Conservation (phyloP, 192 early-diverging fungal genomes). For the Backusella circina region DNA sequence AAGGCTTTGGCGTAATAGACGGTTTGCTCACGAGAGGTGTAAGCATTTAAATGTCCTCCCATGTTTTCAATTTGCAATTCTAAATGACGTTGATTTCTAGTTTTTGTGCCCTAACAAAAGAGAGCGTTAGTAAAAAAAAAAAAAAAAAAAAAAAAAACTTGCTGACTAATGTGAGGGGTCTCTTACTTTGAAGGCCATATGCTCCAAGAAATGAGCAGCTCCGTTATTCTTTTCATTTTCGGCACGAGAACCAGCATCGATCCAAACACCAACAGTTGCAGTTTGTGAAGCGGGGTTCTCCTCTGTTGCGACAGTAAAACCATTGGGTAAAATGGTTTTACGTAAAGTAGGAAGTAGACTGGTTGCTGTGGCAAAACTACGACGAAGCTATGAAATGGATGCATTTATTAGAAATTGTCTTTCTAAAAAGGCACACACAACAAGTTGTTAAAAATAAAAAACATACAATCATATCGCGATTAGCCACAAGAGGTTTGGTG, state of each 20-base stretch:
- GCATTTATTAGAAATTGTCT: background rate
- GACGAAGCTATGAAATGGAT: constrained; percentile 31
- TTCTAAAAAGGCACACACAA: no score
- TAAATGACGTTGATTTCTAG: constrained; percentile 83
- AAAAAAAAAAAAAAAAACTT: background rate
- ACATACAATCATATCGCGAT: background rate
- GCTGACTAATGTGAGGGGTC: background rate
- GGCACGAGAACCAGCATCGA: constrained; percentile 84
- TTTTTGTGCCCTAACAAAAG: constrained; percentile 70
- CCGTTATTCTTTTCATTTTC: constrained; percentile 79
- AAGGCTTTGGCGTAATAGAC: constrained; percentile 98
- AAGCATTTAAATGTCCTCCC: constrained; percentile 97
- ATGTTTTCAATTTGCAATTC: constrained; percentile 98
- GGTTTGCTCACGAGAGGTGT: constrained; percentile 98
- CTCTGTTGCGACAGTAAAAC: constrained; percentile 83
- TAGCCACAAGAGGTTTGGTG: constrained; percentile 2
- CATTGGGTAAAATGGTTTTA: constrained; percentile 71
- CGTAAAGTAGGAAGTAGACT: constrained; percentile 46
- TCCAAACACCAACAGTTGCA: constrained; percentile 88
- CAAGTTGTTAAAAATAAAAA: background rate
- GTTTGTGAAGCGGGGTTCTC: constrained; percentile 76
- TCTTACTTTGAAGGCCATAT: constrained; percentile 97
- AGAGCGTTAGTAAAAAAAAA: background rate
- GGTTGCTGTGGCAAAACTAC: constrained; percentile 50
- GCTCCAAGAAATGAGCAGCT: constrained; percentile 96